phyloP scores from a whole-genome alignment of 2,329 filamentous ascomycete species.

The Venturiaceae sp. region DNA sequence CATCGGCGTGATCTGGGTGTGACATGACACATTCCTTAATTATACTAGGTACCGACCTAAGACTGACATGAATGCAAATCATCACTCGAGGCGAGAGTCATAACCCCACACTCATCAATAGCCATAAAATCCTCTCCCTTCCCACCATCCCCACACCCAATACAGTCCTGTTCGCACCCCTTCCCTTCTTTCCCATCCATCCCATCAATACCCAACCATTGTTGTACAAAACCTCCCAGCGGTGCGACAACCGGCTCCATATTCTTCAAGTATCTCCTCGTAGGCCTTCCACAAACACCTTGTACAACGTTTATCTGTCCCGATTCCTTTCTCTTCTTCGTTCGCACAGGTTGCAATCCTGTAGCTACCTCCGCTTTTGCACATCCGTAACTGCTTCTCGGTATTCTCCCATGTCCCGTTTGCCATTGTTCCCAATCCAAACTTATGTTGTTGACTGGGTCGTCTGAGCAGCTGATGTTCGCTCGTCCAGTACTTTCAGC shows the following conservation, averaged over 20 bases:
- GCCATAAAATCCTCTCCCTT: background rate
- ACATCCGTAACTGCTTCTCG: background rate
- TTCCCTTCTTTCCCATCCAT: background rate
- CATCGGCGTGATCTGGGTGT: too few species aligned
- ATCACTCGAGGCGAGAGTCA: background rate
- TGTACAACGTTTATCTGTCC: background rate
- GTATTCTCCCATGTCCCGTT: background rate
- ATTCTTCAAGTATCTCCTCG: background rate
- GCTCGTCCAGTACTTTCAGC: background rate
- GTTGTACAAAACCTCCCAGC: background rate
- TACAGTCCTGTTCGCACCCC: background rate
- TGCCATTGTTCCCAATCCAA: background rate
- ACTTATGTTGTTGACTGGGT: background rate
- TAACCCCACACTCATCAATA: background rate
- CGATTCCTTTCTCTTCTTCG: background rate
- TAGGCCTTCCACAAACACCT: conserved; percentile 4
- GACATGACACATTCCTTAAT: too few species aligned
- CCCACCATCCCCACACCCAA: background rate
- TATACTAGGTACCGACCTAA: too few species aligned
- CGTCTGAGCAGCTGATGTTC: background rate
- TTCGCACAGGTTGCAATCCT: background rate
- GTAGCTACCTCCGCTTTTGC: background rate
- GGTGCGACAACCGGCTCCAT: conserved; percentile 1
- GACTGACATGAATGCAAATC: too few species aligned
- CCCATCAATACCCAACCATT: background rate